Evolutionary conservation across 2,329 filamentous ascomycete species (phyloP), one percentile per base, ranked within the genome.

Genomic region (Diatrype stigma): DNA sequence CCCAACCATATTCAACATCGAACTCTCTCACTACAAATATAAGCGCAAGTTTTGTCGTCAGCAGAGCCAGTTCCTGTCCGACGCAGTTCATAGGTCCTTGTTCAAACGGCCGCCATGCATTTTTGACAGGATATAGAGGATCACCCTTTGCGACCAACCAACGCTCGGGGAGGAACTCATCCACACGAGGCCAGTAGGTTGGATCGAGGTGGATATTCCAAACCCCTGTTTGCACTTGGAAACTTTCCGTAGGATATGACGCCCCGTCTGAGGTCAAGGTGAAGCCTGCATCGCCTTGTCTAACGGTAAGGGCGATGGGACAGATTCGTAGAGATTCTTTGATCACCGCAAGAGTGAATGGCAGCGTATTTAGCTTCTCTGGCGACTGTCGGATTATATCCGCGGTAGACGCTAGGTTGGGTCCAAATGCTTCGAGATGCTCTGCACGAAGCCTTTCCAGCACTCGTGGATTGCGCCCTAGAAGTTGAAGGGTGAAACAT

Each of bases 121-220:
- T 47, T 19, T 57, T 56, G 3, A 34, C 51, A 60, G 57, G 52
- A 51, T 66, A 50, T n/a, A 58, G 45, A 45, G 52, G 42, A 60
- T 60, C 6, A 14, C 21, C 42, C 11, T 56, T 47, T 6, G 28
- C 19, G 14, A 59, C 58, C 12, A 70, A 55, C 58, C 69, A 73
- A 14, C 71, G 65, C n/a, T 72, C 68, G 0, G 70, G 70, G 2
- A 71, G 50, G 61, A 73, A 75, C 11, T 57, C 53, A 3, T 57
- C 50, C 0, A 65, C 61, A 6, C 67, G 58, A 0, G 66, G 64
- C 65, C 67, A 75, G 57, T 69, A 60, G 3, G 53, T 56, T 2
- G n/a, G 17, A 26, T 46, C 48, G 5, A 35, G 2, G 7, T 53
- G 52, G 2, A 53, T 21, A 3, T 47, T 47, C 3, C 2, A 42